phyloP scores from a whole-genome alignment of 2,329 filamentous ascomycete species.

The Monosporascus sp. region DNA sequence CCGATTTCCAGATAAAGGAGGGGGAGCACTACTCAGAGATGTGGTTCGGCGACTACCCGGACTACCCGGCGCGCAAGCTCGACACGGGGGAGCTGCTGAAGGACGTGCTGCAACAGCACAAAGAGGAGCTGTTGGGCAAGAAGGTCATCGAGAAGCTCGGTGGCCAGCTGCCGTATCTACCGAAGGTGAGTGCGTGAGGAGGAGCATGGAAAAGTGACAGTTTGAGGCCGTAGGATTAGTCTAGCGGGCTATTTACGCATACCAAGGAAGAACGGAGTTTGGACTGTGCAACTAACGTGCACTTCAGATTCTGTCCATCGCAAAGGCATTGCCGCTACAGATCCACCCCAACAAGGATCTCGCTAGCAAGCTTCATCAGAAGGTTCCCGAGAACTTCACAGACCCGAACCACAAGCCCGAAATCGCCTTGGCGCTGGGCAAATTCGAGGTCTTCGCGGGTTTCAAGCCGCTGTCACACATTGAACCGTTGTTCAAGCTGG shows the following conservation, averaged over 20 bases:
- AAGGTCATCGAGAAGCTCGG: constrained; percentile 57
- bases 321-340: constrained; percentile 70
- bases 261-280: not conserved
- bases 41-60: constrained; percentile 76
- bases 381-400: constrained; percentile 61
- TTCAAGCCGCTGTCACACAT: constrained; percentile 65
- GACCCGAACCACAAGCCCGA: constrained; percentile 78
- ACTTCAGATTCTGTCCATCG: constrained; percentile 62
- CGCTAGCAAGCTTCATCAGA: constrained; percentile 56
- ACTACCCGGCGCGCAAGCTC: constrained; percentile 60
- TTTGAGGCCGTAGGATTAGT: too few relatives aligned
- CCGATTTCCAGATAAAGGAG: constrained; percentile 60
- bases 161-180: constrained; percentile 64
- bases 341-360: constrained; percentile 69
- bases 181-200: constrained; percentile 46
- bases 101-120: constrained; percentile 57
- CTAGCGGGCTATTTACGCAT: not conserved
- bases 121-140: constrained; percentile 59
- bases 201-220: too few relatives aligned
- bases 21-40: constrained; percentile 59
- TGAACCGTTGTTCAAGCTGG: constrained; percentile 51
- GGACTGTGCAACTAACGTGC: too few relatives aligned
- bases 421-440: constrained; percentile 66
- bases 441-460: constrained; percentile 72
- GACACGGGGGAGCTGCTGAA: constrained; percentile 59